Evolutionary conservation across 1,284 basidiomycete genomes (phyloP), one percentile per base, ranked within the genome.

Genomic region (Porogramme epimiltina): DNA sequence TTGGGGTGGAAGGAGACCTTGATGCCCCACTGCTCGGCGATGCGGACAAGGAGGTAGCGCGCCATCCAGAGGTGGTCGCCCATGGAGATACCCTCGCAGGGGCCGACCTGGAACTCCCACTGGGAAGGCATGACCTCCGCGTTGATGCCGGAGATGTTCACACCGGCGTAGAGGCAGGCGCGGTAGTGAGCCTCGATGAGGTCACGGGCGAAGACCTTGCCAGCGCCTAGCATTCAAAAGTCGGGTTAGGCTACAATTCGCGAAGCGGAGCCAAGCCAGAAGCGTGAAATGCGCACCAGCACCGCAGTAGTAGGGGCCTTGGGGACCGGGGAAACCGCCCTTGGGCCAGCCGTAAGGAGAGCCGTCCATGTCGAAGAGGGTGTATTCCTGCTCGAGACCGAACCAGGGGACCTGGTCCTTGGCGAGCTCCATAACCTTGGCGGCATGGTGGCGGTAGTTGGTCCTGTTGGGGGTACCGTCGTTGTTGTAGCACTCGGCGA

Each of bases 41-140:
- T 88, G 64, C 94, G 91, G 70, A 93, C 73, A 62, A 97, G 86
- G 63, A 97, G 89, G 78, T 89, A 97, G 64, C 95, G 91, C 41
- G 95, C 92, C 83, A 97, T 93, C 92, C 92, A 95, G 66, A 97
- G 87, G 76, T 97, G 95, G 75, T 99, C 96, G 65, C 96, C 96
- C 93, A 99, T 97, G 62, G 91, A 83, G 73, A 99, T 98, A 61
- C 96, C 96, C 73, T 91, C 89, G 70, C 96, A 98, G 37, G 96
- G 96, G 56, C 96, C 96, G 65, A 99, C 95, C 76, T 99, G 97
- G 91, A 97, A 99, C 79, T 99, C 96, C 95, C 95, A 98, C 76
- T 99, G 97, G 54, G 95, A 89, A 24, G 97, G 96, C 96, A 99
- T 98, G 65, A 99, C 97, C 78, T 99, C 97, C 61, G 97, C 97